These are phyloP conservation scores for Colletotrichum liaoningense DNA, from an alignment of 2,329 filamentous ascomycete species.

Conservation along the genomic window DNA sequence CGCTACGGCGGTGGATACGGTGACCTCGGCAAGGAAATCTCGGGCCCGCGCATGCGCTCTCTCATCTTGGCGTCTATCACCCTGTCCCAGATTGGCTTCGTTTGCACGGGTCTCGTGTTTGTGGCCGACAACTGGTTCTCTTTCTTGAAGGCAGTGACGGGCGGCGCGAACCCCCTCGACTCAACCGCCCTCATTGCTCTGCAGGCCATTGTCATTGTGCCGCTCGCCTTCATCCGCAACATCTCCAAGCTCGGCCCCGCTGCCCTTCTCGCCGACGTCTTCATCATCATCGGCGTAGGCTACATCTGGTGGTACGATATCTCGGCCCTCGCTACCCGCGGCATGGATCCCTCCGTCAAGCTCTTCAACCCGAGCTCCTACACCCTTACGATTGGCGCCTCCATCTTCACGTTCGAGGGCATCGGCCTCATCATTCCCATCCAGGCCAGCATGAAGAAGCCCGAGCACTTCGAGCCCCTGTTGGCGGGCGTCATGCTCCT, in stretches of 20 bases:
- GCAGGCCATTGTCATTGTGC: constrained; percentile 73
- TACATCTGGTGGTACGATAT: constrained; percentile 83
- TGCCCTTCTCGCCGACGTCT: constrained; percentile 77
- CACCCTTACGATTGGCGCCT: constrained; percentile 77
- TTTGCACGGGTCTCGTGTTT: constrained; percentile 82
- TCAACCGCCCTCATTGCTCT: constrained; percentile 72
- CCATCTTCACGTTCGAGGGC: constrained; percentile 96
- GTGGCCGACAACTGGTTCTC: constrained; percentile 79
- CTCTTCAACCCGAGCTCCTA: constrained; percentile 78
- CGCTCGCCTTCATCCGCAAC: constrained; percentile 77
- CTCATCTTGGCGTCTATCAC: constrained; percentile 78
- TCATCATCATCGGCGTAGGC: constrained; percentile 75
- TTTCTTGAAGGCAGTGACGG: constrained; percentile 72
- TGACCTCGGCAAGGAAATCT: constrained; percentile 76
- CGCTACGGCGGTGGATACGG: constrained; percentile 78
- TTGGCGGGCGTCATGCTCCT: constrained; percentile 78
- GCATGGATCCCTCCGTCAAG: constrained; percentile 70
- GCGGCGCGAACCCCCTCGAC: constrained; percentile 60
- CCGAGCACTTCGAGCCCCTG: constrained; percentile 73
- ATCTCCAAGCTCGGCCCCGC: constrained; percentile 79
- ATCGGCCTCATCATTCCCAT: constrained; percentile 98
- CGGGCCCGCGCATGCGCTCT: constrained; percentile 70
- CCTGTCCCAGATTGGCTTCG: constrained; percentile 81
- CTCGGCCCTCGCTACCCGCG: constrained; percentile 62
- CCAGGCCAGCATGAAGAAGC: constrained; percentile 90